Evolutionary conservation across 208 protist species (phyloP).

Genomic region (Endotrypanum monterogeii): DNA sequence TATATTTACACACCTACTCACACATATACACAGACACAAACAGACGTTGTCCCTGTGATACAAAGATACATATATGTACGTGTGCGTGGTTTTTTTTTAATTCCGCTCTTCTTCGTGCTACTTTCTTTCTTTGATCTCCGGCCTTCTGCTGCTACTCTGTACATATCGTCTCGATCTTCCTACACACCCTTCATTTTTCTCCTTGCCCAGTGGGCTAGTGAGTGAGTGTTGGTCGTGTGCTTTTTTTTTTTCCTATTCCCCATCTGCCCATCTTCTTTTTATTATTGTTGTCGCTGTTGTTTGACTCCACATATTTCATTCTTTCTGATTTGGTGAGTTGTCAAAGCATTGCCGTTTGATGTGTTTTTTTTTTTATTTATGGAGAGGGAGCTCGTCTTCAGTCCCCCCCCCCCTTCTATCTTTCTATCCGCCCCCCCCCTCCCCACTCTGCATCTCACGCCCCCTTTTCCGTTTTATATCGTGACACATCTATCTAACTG

Average conservation of each 20-base stretch:
- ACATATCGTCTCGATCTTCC: neutral
- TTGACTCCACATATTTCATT: no score
- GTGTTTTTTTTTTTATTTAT: neutral
- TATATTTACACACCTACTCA: conserved; percentile 3
- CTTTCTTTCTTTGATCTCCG: neutral
- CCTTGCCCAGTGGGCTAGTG: neutral
- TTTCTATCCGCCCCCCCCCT: neutral
- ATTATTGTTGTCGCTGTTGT: no score
- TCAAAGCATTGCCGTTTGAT: neutral
- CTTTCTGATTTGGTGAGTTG: neutral
- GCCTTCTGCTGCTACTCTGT: no score
- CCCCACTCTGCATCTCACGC: neutral
- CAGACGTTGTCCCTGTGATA: neutral
- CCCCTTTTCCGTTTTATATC: neutral
- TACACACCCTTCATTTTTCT: conserved; percentile 17
- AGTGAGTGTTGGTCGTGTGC: neutral
- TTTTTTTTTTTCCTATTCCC: neutral
- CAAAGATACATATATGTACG: conserved; percentile 26
- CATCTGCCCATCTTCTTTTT: neutral
- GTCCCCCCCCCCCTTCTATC: neutral
- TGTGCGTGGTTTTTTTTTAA: no score
- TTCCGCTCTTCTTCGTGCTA: neutral
- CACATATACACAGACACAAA: neutral
- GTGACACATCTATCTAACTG: no score
- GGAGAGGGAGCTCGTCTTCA: neutral